A percentile compares a stretch with the other conserved stretches of the same genome.
phyloP scores from a whole-genome alignment of 495 filamentous ascomycete species.

The Aspergillus mulundensis region DNA sequence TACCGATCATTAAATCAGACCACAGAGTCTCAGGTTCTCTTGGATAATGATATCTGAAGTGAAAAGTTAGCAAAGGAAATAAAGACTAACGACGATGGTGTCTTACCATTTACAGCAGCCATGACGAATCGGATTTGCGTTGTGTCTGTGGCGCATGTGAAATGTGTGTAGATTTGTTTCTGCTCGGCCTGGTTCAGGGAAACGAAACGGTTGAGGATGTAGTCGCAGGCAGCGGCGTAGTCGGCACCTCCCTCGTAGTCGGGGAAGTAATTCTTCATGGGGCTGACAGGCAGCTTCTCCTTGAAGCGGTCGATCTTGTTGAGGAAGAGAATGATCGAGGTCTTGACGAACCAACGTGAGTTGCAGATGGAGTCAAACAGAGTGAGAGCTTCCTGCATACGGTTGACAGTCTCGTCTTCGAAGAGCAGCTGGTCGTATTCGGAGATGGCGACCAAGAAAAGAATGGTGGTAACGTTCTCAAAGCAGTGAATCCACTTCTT shows the following conservation, averaged over 20 bases:
- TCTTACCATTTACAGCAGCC: slow-evolving; percentile 97
- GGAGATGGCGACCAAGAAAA: slow-evolving; percentile 98
- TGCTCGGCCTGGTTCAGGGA: slow-evolving; percentile 97
- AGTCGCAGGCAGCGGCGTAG: slow-evolving; percentile 90
- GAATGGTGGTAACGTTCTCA: slow-evolving; percentile 97
- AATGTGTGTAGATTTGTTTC: slow-evolving; percentile 99
- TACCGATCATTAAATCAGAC: slow-evolving; percentile 75
- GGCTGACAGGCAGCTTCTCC: slow-evolving; percentile 98
- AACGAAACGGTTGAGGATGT: slow-evolving; percentile 95
- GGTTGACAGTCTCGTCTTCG: slow-evolving; percentile 83
- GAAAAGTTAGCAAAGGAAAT: not conserved
- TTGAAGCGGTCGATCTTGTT: slow-evolving; percentile 99
- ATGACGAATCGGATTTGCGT: slow-evolving; percentile 99
- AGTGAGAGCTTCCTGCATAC: slow-evolving; percentile 98
- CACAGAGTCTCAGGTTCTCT: slow-evolving; percentile 96
- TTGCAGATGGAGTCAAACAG: slow-evolving; percentile 99
- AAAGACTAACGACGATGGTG: not conserved
- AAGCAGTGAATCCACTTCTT: slow-evolving; percentile 99
- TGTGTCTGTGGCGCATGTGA: slow-evolving; percentile 97
- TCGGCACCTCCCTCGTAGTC: slow-evolving; percentile 95
- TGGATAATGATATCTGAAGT: slow-evolving; percentile 95
- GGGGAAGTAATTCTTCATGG: slow-evolving; percentile 99
- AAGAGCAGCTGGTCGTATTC: slow-evolving; percentile 98
- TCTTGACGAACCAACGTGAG: slow-evolving; percentile 99
- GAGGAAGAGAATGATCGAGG: slow-evolving; percentile 97